These are phyloP conservation scores for Nakaseomyces kungkrabaensis DNA, from an alignment of 1,139 yeast genomes.

Conservation along the genomic window DNA sequence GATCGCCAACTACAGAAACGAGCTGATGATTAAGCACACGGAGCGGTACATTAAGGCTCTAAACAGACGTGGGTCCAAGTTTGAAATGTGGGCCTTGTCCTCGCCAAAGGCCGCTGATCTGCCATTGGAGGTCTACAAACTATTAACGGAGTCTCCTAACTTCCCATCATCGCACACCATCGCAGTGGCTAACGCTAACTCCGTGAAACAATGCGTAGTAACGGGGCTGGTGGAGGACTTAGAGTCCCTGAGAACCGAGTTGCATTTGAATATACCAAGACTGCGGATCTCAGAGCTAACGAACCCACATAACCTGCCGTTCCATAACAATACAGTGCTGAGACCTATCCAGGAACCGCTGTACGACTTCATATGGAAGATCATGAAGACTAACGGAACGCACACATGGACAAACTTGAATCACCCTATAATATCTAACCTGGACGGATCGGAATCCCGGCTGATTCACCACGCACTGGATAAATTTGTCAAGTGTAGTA, in stretches of 20 bases:
- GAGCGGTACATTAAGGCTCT: slow-evolving; percentile 19
- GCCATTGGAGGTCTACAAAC: slow-evolving; percentile 18
- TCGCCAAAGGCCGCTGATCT: slow-evolving; percentile 21
- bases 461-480: slow-evolving; percentile 26
- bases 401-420: slow-evolving; percentile 19
- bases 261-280: slow-evolving; percentile 18
- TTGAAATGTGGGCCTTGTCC: slow-evolving; percentile 28
- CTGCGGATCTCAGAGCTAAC: slow-evolving; percentile 23
- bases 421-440: slow-evolving; percentile 25
- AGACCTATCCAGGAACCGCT: slow-evolving; percentile 27
- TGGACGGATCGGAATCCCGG: slow-evolving; percentile 23
- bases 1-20: slow-evolving; percentile 27
- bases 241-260: slow-evolving; percentile 17
- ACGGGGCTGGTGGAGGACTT: slow-evolving; percentile 26
- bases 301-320: slow-evolving; percentile 27
- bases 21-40: slow-evolving; percentile 26
- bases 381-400: slow-evolving; percentile 21
- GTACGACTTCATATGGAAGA: slow-evolving; percentile 27
- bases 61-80: slow-evolving; percentile 18
- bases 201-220: slow-evolving; percentile 27
- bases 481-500: slow-evolving; percentile 26
- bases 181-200: slow-evolving; percentile 26
- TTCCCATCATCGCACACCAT: slow-evolving; percentile 14
- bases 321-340: slow-evolving; percentile 26
- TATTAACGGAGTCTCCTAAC: slow-evolving; percentile 13